A percentile compares a stretch with the other conserved stretches of the same genome.
These are phyloP conservation scores for Elsinoe fawcettii DNA, from an alignment of 2,329 filamentous ascomycete species.

Conservation along the genomic window DNA sequence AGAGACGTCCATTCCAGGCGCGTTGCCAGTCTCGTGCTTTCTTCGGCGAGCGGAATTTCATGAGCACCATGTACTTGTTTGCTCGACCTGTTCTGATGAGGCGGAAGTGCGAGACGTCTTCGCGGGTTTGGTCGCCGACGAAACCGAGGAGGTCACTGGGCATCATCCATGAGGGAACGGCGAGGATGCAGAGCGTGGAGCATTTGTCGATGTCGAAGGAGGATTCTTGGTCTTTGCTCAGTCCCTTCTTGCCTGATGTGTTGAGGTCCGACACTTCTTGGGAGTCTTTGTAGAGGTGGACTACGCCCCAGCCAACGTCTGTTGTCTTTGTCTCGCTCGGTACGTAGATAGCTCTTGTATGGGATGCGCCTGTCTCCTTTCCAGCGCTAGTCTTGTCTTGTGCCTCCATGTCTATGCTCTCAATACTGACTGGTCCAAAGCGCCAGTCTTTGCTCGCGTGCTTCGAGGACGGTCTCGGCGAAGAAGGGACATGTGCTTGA, in stretches of 20 bases:
- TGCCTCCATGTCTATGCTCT: conserved; percentile 67
- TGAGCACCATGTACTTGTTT: conserved; percentile 88
- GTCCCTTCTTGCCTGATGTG: conserved; percentile 37
- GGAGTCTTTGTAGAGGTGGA: conserved; percentile 84
- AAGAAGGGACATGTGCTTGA: conserved; percentile 27
- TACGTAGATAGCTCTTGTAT: conserved; percentile 74
- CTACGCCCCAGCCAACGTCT: conserved; percentile 82
- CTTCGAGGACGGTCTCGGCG: conserved; percentile 36
- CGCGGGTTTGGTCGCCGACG: conserved; percentile 77
- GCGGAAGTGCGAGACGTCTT: conserved; percentile 83
- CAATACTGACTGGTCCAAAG: conserved; percentile 68
- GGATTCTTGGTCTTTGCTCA: conserved; percentile 26
- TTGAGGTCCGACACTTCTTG: conserved; percentile 59
- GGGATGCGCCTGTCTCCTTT: conserved; percentile 42
- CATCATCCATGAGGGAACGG: conserved; percentile 88
- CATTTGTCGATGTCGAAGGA: conserved; percentile 55
- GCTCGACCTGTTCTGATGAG: conserved; percentile 85
- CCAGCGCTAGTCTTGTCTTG: conserved; percentile 24
- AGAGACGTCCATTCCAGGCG: conserved; percentile 86
- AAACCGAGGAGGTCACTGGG: conserved; percentile 87
- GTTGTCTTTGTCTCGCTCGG: conserved; percentile 63
- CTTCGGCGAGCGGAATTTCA: conserved; percentile 77
- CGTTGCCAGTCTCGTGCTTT: conserved; percentile 72
- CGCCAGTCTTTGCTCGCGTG: conserved; percentile 64
- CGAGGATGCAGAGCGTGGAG: conserved; percentile 85